phyloP scores from a whole-genome alignment of 2,329 filamentous ascomycete genomes.

The Penicillium aurantiogriseum region DNA sequence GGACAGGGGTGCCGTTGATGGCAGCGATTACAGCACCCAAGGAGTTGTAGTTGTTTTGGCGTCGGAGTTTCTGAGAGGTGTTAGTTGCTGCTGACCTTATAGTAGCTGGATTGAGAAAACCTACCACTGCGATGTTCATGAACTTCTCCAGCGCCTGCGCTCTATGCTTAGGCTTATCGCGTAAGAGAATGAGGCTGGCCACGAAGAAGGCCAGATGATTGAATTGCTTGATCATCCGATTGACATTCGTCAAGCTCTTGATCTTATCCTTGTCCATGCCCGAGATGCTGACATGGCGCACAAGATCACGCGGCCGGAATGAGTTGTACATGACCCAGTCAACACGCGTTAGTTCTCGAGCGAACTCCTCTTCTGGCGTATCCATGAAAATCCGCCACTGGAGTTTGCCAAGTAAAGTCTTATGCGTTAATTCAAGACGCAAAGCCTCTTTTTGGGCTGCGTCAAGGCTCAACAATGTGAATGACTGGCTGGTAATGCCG shows the following conservation, averaged over 20 bases:
- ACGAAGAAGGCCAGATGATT: slow-evolving; percentile 83
- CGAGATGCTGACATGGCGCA: slow-evolving; percentile 82
- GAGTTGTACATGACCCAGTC: slow-evolving; percentile 99
- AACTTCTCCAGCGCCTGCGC: slow-evolving; percentile 92
- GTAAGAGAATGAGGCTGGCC: slow-evolving; percentile 77
- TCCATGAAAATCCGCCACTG: slow-evolving; percentile 92
- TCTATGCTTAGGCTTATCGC: slow-evolving; percentile 94
- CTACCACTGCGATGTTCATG: slow-evolving; percentile 73
- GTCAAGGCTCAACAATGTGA: slow-evolving; percentile 52
- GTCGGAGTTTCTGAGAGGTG: slow-evolving; percentile 65
- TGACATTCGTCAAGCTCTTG: slow-evolving; percentile 78
- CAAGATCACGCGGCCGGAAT: slow-evolving; percentile 86
- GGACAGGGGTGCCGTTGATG: slow-evolving; percentile 82
- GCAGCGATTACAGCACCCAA: slow-evolving; percentile 92
- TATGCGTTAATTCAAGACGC: slow-evolving; percentile 67
- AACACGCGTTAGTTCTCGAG: slow-evolving; percentile 87
- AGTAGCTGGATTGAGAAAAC: slow-evolving; percentile 7
- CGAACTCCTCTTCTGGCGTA: slow-evolving; percentile 77
- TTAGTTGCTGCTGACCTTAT: slow-evolving; percentile 7
- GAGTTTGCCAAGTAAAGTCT: slow-evolving; percentile 72
- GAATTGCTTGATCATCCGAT: slow-evolving; percentile 91
- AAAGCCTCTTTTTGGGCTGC: slow-evolving; percentile 78
- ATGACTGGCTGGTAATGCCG: slow-evolving; percentile 44
- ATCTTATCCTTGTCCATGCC: slow-evolving; percentile 53
- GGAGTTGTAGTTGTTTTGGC: slow-evolving; percentile 95